A percentile compares a stretch with the other conserved stretches of the same genome.
Evolutionary conservation across 1,284 basidiomycete genomes (phyloP).

Genomic region (Trametes versicolor): DNA sequence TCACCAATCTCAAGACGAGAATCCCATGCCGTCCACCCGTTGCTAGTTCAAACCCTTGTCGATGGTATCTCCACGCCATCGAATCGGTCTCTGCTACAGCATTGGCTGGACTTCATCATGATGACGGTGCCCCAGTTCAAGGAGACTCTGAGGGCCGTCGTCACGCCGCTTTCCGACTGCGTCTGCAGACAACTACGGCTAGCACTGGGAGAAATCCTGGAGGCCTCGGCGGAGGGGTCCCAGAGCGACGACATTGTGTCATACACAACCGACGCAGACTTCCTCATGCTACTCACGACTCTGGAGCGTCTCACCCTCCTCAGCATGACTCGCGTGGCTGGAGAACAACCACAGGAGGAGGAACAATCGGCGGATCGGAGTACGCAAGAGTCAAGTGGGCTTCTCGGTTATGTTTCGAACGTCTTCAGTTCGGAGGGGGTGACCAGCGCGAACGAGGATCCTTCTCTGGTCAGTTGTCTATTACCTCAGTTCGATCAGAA

Average conservation of each 20-base stretch:
- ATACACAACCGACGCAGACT: slow-evolving; percentile 81
- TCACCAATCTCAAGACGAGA: slow-evolving; percentile 35
- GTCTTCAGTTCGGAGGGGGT: slow-evolving; percentile 76
- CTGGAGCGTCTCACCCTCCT: slow-evolving; percentile 83
- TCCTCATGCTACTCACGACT: slow-evolving; percentile 84
- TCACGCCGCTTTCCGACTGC: slow-evolving; percentile 86
- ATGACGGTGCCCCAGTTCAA: slow-evolving; percentile 90
- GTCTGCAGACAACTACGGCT: slow-evolving; percentile 79
- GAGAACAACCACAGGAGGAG: slow-evolving; percentile 64
- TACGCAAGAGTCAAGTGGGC: slow-evolving; percentile 63
- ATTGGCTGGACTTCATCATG: slow-evolving; percentile 97
- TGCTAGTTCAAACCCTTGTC: slow-evolving; percentile 82
- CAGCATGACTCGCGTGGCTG: slow-evolving; percentile 63
- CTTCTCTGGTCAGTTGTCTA: slow-evolving; percentile 58
- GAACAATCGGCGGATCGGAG: slow-evolving; percentile 66
- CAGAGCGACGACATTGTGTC: slow-evolving; percentile 53
- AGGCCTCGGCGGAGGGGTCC: slow-evolving; percentile 48
- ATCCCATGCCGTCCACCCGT: slow-evolving; percentile 65
- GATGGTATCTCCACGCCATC: slow-evolving; percentile 78
- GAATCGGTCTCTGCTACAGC: slow-evolving; percentile 87
- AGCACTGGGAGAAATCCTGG: slow-evolving; percentile 65
- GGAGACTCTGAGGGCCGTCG: slow-evolving; percentile 68
- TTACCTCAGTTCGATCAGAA: slow-evolving; percentile 18
- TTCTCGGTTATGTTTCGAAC: slow-evolving; percentile 84
- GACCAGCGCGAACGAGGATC: slow-evolving; percentile 58